Base-by-base conservation (phyloP, 2,329 filamentous ascomycete genomes). In the Lasiodiplodia sp. region DNA sequence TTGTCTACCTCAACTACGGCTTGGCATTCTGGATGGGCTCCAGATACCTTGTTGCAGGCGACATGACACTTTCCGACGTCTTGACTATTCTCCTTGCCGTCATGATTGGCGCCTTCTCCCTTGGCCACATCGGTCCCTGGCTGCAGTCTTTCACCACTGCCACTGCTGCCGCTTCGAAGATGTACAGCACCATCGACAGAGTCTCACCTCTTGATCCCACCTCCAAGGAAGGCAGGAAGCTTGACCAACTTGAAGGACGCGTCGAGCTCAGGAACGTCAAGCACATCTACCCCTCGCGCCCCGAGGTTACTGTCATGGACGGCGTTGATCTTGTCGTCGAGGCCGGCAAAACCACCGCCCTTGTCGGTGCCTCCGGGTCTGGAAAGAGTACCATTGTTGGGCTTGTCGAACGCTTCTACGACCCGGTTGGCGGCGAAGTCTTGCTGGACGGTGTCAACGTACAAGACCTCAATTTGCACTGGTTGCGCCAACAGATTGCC, bases 351-450 rank as follows among this genome's bases (percentile, higher is more conserved):
- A 93, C 91, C 2, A 97, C 94, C 3, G 94, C 94, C 2, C 83
- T 97, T 18, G 94, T 97, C 10, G 94, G 94, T 68, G 92, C 94
- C 0, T 97, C 94, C 21, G 94, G 94, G 12, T 95, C 91, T 51
- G 94, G 94, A 55, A 97, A 97, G 82, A 94, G 91, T 76, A 97
- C 94, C 0, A 94, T 97, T 72, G 91, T 97, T 31, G 94, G 94
- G 10, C 84, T 97, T 25, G 91, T 97, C 1, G 94, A 97, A 80
- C 88, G 94, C 37, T 97, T 97, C 78, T 97, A 97, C 78, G 89
- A 93, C 70, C 94, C 94, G 0, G 92, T 97, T 18, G 87, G 87
- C 37, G 94, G 94, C 49, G 81, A 85, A 18, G 89, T 97, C 0
- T 87, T 90, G 40, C 84, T 97, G n/a, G 94, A 97, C 76, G 94